Conservation (phyloP, 2,329 filamentous ascomycete genomes). For the Alternaria metachromatica region DNA sequence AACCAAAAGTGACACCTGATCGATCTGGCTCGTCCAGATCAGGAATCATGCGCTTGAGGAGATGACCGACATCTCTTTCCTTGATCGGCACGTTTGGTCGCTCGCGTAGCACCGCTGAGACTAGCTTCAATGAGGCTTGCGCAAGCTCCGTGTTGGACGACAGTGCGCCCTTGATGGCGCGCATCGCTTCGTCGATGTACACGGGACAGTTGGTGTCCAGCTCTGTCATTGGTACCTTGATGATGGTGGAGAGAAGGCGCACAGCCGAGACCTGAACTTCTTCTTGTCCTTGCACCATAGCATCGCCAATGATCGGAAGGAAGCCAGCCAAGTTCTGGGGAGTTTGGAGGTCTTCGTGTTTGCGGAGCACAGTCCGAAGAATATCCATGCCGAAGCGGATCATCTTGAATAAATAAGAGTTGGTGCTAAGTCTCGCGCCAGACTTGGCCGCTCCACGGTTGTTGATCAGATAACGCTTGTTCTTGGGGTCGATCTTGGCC, state of each 20-base stretch:
- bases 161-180: conserved; percentile 76
- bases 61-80: conserved; percentile 80
- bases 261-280: conserved; percentile 91
- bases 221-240: conserved; percentile 78
- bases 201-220: conserved; percentile 75
- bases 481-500: conserved; percentile 47
- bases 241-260: conserved; percentile 81
- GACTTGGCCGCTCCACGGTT: conserved; percentile 76
- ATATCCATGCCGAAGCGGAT: conserved; percentile 87
- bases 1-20: conserved; percentile 93
- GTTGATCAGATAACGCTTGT: conserved; percentile 79
- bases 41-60: conserved; percentile 81
- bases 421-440: conserved; percentile 72
- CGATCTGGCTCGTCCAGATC: conserved; percentile 92
- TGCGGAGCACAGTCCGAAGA: conserved; percentile 82
- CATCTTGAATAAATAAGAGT: conserved; percentile 85
- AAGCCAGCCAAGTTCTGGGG: conserved; percentile 83
- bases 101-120: conserved; percentile 85
- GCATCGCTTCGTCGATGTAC: conserved; percentile 84
- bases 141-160: conserved; percentile 83
- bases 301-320: conserved; percentile 86
- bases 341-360: conserved; percentile 81
- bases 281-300: conserved; percentile 82
- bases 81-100: conserved; percentile 76
- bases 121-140: conserved; percentile 86